Evolutionary conservation across 345 rosid genomes (phyloP).

Genomic region (Pelargonium nanum): DNA sequence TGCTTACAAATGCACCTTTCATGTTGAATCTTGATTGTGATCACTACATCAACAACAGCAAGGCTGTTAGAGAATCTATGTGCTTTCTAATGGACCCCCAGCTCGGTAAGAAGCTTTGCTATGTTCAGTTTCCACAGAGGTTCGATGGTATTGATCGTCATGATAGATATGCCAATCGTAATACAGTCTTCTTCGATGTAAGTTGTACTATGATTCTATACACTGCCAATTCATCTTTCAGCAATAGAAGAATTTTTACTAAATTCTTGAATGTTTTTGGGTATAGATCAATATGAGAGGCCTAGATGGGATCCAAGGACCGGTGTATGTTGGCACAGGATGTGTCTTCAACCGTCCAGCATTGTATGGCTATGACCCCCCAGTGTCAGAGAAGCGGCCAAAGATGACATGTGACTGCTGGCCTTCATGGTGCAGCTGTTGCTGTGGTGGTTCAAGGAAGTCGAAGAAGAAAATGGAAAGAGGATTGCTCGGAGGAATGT

Average conservation of each 20-base stretch:
- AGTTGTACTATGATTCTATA: conserved; percentile 11
- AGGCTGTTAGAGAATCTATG: conserved; percentile 87
- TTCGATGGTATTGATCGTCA: conserved; percentile 93
- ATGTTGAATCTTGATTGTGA: conserved; percentile 92
- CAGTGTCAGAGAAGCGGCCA: conserved; percentile 72
- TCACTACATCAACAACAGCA: conserved; percentile 88
- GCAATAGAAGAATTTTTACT: neutral
- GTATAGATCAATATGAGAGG: conserved; percentile 86
- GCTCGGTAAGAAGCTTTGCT: conserved; percentile 91
- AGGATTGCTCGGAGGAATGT: conserved; percentile 42
- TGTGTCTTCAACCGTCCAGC: conserved; percentile 93
- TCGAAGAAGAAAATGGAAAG: conserved; percentile 66
- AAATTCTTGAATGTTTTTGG: neutral
- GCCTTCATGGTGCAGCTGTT: conserved; percentile 93
- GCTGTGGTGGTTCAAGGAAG: conserved; percentile 82
- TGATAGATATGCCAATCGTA: conserved; percentile 90
- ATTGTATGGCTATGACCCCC: conserved; percentile 89
- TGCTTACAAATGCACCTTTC: conserved; percentile 89
- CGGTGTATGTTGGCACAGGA: conserved; percentile 95
- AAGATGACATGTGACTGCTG: conserved; percentile 98
- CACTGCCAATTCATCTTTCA: neutral
- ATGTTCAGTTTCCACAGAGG: conserved; percentile 93
- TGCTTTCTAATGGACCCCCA: conserved; percentile 97
- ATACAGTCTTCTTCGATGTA: conserved; percentile 89
- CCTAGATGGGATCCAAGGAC: conserved; percentile 89